These are phyloP conservation scores for Cladosporium sp. DNA, from an alignment of 2,329 filamentous ascomycete species.

Conservation along the genomic window DNA sequence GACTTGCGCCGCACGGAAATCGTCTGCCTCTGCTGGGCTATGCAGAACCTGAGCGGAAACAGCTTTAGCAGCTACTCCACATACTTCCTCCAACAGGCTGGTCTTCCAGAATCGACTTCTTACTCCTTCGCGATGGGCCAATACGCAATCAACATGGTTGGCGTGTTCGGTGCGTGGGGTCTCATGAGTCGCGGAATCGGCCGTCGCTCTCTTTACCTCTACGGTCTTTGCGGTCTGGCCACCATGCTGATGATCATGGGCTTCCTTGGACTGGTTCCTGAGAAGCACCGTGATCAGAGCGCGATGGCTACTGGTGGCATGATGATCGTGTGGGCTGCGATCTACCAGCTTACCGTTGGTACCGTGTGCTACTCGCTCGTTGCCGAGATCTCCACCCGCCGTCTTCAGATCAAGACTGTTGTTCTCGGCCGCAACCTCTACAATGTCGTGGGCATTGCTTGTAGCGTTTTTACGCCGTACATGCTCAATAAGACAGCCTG, in stretches of 20 bases:
- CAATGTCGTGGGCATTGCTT: constrained; percentile 80
- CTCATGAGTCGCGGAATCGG: constrained; percentile 75
- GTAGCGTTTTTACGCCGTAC: constrained; percentile 80
- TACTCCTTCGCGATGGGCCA: constrained; percentile 56
- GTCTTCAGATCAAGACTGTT: constrained; percentile 88
- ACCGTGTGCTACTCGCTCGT: constrained; percentile 90
- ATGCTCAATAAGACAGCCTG: constrained; percentile 87
- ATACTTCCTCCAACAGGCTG: constrained; percentile 52
- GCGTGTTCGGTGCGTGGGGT: constrained; percentile 78
- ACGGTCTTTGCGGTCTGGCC: constrained; percentile 71
- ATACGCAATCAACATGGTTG: constrained; percentile 70
- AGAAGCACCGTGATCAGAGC: constrained; percentile 57
- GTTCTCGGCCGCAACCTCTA: constrained; percentile 76
- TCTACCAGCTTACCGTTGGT: constrained; percentile 84
- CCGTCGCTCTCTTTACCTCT: constrained; percentile 73
- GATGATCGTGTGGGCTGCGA: constrained; percentile 79
- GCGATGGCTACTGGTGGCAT: constrained; percentile 78
- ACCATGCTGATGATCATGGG: constrained; percentile 79
- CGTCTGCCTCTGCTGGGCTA: constrained; percentile 55
- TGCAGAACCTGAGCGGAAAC: constrained; percentile 50
- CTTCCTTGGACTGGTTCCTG: constrained; percentile 74
- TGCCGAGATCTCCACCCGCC: constrained; percentile 78
- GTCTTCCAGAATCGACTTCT: constrained; percentile 42
- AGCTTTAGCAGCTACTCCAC: constrained; percentile 50
- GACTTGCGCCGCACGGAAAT: constrained; percentile 80